phyloP scores from a whole-genome alignment of 495 filamentous ascomycete species.

The Penicillium samsonianum region DNA sequence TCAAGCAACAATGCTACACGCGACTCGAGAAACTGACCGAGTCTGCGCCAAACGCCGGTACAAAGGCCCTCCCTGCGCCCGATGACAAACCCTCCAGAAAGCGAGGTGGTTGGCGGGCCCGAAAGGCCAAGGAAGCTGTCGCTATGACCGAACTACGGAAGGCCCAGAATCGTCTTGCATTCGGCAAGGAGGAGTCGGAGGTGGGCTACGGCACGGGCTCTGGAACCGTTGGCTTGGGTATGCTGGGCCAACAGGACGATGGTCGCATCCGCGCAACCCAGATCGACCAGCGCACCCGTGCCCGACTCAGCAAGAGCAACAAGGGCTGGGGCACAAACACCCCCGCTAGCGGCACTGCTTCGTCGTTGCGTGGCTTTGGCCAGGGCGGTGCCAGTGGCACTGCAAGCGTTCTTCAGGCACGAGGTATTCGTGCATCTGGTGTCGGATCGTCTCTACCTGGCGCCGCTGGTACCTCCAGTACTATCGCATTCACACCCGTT shows the following conservation, averaged over 20 bases:
- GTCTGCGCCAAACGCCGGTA: conserved; percentile 87
- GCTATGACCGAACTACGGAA: conserved; percentile 98
- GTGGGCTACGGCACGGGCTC: conserved; percentile 90
- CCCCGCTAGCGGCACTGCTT: conserved; percentile 62
- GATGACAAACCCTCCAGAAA: conserved; percentile 95
- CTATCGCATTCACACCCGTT: conserved; percentile 88
- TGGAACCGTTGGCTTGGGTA: conserved; percentile 83
- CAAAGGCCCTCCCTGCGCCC: conserved; percentile 85
- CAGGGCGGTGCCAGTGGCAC: conserved; percentile 60
- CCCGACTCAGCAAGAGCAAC: conserved; percentile 91
- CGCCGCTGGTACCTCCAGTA: conserved; percentile 74
- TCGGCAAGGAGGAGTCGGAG: conserved; percentile 94
- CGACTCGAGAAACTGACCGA: conserved; percentile 93
- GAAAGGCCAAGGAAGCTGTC: conserved; percentile 94
- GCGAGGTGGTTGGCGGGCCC: conserved; percentile 85
- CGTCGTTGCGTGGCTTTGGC: conserved; percentile 76
- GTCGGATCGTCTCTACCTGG: conserved; percentile 65
- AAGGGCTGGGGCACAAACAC: conserved; percentile 89
- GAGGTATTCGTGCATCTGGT: conserved; percentile 73
- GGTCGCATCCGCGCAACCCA: conserved; percentile 84
- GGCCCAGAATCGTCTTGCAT: conserved; percentile 93
- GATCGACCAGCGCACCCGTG: conserved; percentile 89
- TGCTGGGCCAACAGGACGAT: conserved; percentile 87
- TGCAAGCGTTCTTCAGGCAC: conserved; percentile 65
- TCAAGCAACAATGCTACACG: conserved; percentile 78